Percentiles rank a stretch among this genome's conserved stretches.
These are phyloP conservation scores for Boletus reticuloceps DNA, from an alignment of 768 basidiomycete species.

Conservation along the genomic window DNA sequence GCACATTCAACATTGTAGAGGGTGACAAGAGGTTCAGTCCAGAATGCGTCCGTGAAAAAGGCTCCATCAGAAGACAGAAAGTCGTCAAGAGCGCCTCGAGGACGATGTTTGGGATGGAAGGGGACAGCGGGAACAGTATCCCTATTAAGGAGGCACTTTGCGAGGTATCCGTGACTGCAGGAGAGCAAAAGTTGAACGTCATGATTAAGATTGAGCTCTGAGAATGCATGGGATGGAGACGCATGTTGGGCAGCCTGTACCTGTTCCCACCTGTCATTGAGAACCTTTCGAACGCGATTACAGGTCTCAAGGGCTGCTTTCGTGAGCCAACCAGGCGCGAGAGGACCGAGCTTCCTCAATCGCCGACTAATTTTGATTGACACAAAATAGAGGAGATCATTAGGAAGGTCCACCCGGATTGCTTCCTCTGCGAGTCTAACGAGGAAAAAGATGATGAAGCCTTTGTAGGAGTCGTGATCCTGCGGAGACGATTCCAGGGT, in stretches of 20 bases:
- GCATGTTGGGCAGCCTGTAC: slow-evolving; percentile 24
- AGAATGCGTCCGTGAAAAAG: slow-evolving; percentile 8
- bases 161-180: slow-evolving; percentile 28
- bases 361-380: slow-evolving; percentile 27
- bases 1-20: slow-evolving; percentile 39
- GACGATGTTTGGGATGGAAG: slow-evolving; percentile 3
- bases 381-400: slow-evolving; percentile 29
- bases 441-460: slow-evolving; percentile 45
- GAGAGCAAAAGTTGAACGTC: slow-evolving; percentile 36
- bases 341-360: slow-evolving; percentile 20
- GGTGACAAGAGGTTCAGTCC: slow-evolving; percentile 8
- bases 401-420: slow-evolving; percentile 7
- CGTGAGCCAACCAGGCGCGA: slow-evolving; percentile 33
- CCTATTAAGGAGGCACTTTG: slow-evolving; percentile 8
- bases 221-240: slow-evolving; percentile 8
- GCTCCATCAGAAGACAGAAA: slow-evolving; percentile 7
- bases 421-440: slow-evolving; percentile 24
- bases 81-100: slow-evolving; percentile 9
- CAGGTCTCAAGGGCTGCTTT: slow-evolving; percentile 35
- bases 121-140: background rate
- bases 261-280: slow-evolving; percentile 36
- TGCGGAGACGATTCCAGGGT: slow-evolving; percentile 13
- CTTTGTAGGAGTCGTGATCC: slow-evolving; percentile 38
- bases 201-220: slow-evolving; percentile 19
- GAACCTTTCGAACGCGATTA: slow-evolving; percentile 35